Percentiles rank a stretch among this genome's conserved stretches.
These are phyloP conservation scores for Silene noctiflora DNA, from an alignment of 179 eudicot genomes.

Conservation along the genomic window DNA sequence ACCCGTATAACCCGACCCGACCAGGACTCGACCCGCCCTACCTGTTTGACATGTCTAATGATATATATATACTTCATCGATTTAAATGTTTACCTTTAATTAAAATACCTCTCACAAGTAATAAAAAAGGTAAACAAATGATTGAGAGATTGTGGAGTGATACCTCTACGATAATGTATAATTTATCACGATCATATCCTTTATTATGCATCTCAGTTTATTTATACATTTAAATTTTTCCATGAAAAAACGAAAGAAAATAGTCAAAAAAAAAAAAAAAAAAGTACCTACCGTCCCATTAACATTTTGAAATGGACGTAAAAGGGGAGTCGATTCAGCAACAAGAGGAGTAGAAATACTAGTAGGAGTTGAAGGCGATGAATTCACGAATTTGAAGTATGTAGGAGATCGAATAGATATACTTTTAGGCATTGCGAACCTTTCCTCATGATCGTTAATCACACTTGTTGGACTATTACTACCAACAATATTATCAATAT, in stretches of 20 bases:
- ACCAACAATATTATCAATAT: neutral
- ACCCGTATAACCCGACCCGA: no score
- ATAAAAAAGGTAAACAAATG: no score
- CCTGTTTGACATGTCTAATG: no score
- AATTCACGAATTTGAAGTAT: conserved; percentile 40
- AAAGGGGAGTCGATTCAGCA: neutral
- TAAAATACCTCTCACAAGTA: no score
- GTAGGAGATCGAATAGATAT: conserved; percentile 70
- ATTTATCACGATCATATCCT: no score
- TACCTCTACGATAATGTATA: no score
- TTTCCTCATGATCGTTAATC: conserved; percentile 27
- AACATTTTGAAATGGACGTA: conserved; percentile 2
- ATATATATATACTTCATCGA: no score
- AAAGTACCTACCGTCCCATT: conserved; percentile 24
- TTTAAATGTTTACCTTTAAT: no score
- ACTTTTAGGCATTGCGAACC: conserved; percentile 59
- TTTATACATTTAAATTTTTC: no score
- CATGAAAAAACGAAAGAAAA: neutral
- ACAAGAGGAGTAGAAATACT: neutral
- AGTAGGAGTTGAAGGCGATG: neutral
- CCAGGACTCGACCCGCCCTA: no score
- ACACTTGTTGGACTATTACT: conserved; percentile 44
- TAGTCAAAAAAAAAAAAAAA: neutral
- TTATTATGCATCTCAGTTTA: no score
- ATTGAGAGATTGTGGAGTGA: no score